Evolutionary conservation across 2,329 filamentous ascomycete genomes (phyloP), one percentile per base, ranked within the genome.

Genomic region (Fusarium palustre): DNA sequence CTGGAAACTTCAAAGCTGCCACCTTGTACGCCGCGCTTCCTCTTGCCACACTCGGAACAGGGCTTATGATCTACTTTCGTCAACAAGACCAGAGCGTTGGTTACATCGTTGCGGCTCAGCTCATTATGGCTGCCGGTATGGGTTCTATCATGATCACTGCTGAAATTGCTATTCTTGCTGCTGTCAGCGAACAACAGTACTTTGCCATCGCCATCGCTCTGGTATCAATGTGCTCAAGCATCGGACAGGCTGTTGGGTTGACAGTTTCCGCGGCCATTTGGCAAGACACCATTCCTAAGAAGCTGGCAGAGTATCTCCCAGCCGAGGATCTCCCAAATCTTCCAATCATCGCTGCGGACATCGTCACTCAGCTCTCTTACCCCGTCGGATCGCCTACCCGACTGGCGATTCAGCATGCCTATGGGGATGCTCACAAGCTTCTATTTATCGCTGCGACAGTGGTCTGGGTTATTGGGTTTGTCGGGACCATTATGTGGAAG

Each of bases 271-370:
- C 57, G 1, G 69, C 69, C 1, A 71, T 71, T 5, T 71, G 69
- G 68, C 76, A 77, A 11, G 73, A 74, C 25, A 64, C 73, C 2
- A 76, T 85, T 55, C 82, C 82, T 1, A 59, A 46, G 1, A 78
- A 77, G n/a, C 75, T 86, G 1, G 69, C 74, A 22, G 64, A 75
- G 20, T 70, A 74, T 18, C 78, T 85, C 0, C 83, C 83, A 0
- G 76, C 74, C 2, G 66, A 72, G 2, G 66, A 69, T 18, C 71
- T 73, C 11, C 64, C 70, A 18, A 70, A 75, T 3, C 76, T 80
- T 2, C 73, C 87, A 16, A 84, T 86, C 3, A 81, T 84, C 43
- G 79, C 49, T 4, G 39, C 36, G 4, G 36, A 59, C 0, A n/a
- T 70, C 7, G 48, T 62, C 2, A 59, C 50, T 1, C 68, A 70